Evolutionary conservation across 2,329 filamentous ascomycete genomes (phyloP).

Genomic region (Metarhizium anisopliae): DNA sequence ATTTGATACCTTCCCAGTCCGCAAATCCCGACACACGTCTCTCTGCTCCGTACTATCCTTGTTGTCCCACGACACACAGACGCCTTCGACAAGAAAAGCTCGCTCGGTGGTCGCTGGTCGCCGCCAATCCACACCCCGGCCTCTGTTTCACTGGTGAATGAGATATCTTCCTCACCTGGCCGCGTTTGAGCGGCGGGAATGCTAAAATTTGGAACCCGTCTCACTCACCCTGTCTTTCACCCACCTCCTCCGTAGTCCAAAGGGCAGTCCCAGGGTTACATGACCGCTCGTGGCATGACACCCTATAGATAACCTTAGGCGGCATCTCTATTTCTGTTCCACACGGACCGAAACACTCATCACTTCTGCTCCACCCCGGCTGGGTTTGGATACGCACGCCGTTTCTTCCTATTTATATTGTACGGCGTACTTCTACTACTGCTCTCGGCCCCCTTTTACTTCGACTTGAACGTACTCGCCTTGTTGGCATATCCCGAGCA

Average conservation of each 20-base stretch:
- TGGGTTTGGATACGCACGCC: background rate
- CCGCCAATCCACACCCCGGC: constrained; percentile 15
- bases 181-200: constrained; percentile 10
- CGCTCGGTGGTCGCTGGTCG: constrained; percentile 1
- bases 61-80: constrained; percentile 5
- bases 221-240: background rate
- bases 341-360: background rate
- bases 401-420: background rate
- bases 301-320: constrained; percentile 8
- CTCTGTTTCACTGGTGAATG: constrained; percentile 13
- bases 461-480: no score
- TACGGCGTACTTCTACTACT: no score
- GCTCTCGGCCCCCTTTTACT: no score
- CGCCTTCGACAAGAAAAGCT: constrained; percentile 7
- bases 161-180: constrained; percentile 12
- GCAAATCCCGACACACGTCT: background rate
- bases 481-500: no score
- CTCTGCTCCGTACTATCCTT: background rate
- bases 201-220: constrained; percentile 7
- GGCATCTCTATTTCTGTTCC: constrained; percentile 7
- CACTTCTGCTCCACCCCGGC: background rate
- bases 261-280: background rate
- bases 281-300: constrained; percentile 3
- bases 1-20: background rate
- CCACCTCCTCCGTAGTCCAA: background rate